Evolutionary conservation across 2,329 filamentous ascomycete species (phyloP), one percentile per base, ranked within the genome.

Genomic region (Botryotinia calthae): DNA sequence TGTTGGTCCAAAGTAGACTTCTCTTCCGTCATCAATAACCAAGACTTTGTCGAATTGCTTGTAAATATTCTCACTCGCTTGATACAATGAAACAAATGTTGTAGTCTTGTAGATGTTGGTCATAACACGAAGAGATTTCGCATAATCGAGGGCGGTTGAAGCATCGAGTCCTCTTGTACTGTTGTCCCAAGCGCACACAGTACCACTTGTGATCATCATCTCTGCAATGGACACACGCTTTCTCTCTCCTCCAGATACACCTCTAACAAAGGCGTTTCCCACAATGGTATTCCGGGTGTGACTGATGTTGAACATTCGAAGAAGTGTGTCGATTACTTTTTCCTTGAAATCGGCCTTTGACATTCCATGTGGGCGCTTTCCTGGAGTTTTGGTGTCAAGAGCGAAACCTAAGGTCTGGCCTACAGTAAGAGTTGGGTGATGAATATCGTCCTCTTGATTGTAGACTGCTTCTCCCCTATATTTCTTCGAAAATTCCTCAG

Each of bases 271-370:
- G 0, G 89, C 88, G 75, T 96, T 92, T 12, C 95, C 95, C 40
- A 97, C 93, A 44, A 95, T 89, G 0, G 95, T 98, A 80, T 94
- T 88, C 69, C 89, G 87, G 0, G 94, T 97, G 81, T 97, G 94
- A 81, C 95, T 92, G 71, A 97, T 97, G 80, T 95, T 96, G 85
- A 97, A 97, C 92, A 97, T 96, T 79, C 93, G 93, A 69, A 97
- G 85, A 73, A 97, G 85, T 78, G 91, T 88, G 28, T 89, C 86
- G 74, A 95, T 86, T 73, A 97, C 89, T 77, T 90, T 89, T 67
- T 92, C 86, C 84, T 95, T 95, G 84, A 95, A 95, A 25, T 92
- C 90, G 9, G 83, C 81, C 80, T 92, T 92, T 56, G 88, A 90
- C 77, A 96, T 87, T 34, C 93, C 93, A 6, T 86, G 88, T 0